Base-by-base conservation (phyloP, 2,329 filamentous ascomycete species). In the Colletotrichum somersetense region DNA sequence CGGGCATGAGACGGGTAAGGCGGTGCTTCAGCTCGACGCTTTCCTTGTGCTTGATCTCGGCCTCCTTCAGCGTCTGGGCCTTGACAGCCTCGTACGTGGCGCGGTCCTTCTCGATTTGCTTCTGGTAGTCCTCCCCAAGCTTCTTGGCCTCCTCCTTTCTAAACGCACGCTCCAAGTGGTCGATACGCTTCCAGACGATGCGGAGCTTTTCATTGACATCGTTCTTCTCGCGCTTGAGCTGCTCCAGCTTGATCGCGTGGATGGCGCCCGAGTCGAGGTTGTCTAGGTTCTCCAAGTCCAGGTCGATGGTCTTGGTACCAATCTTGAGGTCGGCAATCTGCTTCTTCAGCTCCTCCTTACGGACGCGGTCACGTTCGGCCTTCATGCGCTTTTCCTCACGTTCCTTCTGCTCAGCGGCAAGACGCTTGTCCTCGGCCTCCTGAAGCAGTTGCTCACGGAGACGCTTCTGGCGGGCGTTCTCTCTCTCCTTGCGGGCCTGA, bases 151-250 rank as follows among this genome's bases (percentile, higher is more conserved):
- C 96, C 85, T 98, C 96, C 82, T 96, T 94, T 78, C 96, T 92
- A 89, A 97, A 97, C 48, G 96, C 96, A 85, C 96, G 93, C 87
- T 99, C 96, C 77, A 99, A 86, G 84, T 99, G 96, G 80, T 99
- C 96, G 78, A 98, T 93, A 75, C 96, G 93, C 90, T 98, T 98
- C 81, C 93, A 94, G 73, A 95, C 97, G 77, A 97, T 91, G 78
- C 95, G 92, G 65, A 98, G 90, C 81, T 93, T 94, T 84, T 98
- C 95, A 75, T 93, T 94, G 76, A 98, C 91, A 79, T 96, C 95
- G 79, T 96, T 97, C 92, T 98, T 99, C 87, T 98, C 96, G 77
- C 96, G 95, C 85, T 98, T 96, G 14, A 99, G 90, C 83, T 97
- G 96, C 73, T 94, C 93, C 70, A 99, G 89, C 88, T 98, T 98